Evolutionary conservation across 352 stramenopile species (phyloP), one percentile per base, ranked within the genome.

Genomic region (Thalassiosira delicatula): DNA sequence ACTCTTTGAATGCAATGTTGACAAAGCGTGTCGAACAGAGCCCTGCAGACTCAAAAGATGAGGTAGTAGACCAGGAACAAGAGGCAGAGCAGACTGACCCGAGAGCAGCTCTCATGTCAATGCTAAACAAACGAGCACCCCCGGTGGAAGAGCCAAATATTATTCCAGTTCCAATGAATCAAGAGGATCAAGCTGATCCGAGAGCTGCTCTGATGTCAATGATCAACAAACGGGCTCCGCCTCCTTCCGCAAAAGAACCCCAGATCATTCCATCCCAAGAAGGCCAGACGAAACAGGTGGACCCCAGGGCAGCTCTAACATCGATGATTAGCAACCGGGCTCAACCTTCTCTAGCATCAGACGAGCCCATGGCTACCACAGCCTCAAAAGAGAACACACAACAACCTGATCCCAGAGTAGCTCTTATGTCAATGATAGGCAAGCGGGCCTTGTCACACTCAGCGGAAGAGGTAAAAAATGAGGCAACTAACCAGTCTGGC

Each of bases 171-270:
- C 9, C 51, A 79, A 51, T 35, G 32, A 17, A 49, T 19, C 19
- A 66, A 29, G 23, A 2, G 29, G 76, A 73, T 17, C 35, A 70
- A 4, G 23, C 21, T 49, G 68, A 84, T 65, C 76, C 60, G n/a
- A 84, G 60, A 30, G 29, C 60, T 11, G 44, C 63, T 61, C 49
- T 80, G 0, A 73, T 61, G 49, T 9, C 51, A 37, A 73, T 81
- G 72, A 46, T 74, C n/a, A 44, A 9, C 11, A 74, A 81, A 62
- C 29, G 46, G 32, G 33, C 53, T 32, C 17, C 49, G n/a, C 32
- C 32, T 4, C 1, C 27, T 67, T 25, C 49, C 35, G 42, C 27
- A 27, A 27, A 62, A 12, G 29, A 30, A n/a, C 30, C n/a, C 0
- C 44, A 30, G 30, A 44, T 27, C 32, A 27, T 32, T 51, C 1